Evolutionary conservation across 164 flowering plant genomes (phyloP), one percentile per base, ranked within the genome.

Genomic region (Berberis vulgaris): DNA sequence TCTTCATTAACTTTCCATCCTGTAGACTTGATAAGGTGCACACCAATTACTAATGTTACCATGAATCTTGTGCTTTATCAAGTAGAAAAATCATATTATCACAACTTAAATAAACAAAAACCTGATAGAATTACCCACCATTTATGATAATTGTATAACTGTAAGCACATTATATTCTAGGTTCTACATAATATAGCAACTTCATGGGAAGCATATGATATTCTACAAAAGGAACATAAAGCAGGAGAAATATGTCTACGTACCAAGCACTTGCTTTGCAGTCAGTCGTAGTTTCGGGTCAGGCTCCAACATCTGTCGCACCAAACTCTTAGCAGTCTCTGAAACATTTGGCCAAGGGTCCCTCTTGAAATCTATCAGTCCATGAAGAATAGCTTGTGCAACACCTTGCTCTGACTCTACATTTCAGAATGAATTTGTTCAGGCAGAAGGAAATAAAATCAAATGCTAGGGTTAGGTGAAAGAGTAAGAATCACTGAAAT

Each of bases 361-460:
- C 43, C 98, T 75, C 73, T 91, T 89, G 68, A 91, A 91, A 77
- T 89, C 98, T 64, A 91, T 91, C 45, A 73, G 70, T 60, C 98
- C 98, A 52, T 95, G 90, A 59, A 91, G 80, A 77, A 91, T 91
- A 59, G 98, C 98, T 69, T 87, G 95, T 56, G 98, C 98, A 78
- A 91, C 98, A 57, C 98, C 96, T 78, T 89, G 98, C 69, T 91
- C 98, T 62, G 94, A 83, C 68, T 91, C 98, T 91, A 91, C 69
- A 79, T 44, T 45, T 62, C 43, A 9, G 43, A 56, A 72, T 59
- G 73, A 41, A 13, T 50, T 45, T 60, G n/a, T 26, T 64, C 10
- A 67, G 60, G 45, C 56, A 45, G 67, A 45, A 40, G 54, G 66
- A 38, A 60, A 26, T 7, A 3, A 58, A 10, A 9, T 4, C 12